A percentile compares a stretch with the other conserved stretches of the same genome.
Conservation (phyloP, 2,329 filamentous ascomycete species). For the Paecilomyces sp. region DNA sequence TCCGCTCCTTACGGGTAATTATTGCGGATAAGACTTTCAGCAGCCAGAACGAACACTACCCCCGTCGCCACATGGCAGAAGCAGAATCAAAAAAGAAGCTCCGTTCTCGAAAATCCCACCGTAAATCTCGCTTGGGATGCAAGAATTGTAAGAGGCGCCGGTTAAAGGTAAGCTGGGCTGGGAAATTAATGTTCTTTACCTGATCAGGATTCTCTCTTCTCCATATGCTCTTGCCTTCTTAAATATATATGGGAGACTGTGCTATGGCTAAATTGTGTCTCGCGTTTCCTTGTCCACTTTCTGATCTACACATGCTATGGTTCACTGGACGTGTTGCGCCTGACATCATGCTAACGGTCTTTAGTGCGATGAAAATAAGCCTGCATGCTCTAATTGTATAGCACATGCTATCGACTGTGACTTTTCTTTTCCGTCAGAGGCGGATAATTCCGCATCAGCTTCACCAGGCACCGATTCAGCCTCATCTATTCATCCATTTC, state of each 20-base stretch:
- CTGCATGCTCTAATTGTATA: not conserved
- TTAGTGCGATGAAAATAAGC: not conserved
- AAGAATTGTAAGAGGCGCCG: constrained; percentile 25
- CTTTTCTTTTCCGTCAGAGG: not conserved
- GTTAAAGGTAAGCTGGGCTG: constrained; percentile 23
- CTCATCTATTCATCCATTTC: not conserved
- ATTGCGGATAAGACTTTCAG: constrained; percentile 5
- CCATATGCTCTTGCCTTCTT: not conserved
- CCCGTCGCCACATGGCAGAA: not conserved
- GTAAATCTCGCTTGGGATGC: constrained; percentile 27
- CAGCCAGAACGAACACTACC: constrained; percentile 1
- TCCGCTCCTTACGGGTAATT: not conserved
- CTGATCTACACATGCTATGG: not conserved
- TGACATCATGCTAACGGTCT: not conserved
- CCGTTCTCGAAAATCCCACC: constrained; percentile 21
- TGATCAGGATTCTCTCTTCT: not conserved
- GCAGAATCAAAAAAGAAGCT: not conserved
- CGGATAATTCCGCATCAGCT: not conserved
- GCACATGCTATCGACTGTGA: not conserved
- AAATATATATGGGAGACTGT: not conserved
- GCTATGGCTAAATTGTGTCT: not conserved
- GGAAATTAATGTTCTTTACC: not conserved
- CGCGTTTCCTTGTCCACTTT: not conserved
- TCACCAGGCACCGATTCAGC: not conserved
- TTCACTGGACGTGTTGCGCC: too few relatives aligned